A percentile compares a stretch with the other conserved stretches of the same genome.
Conservation (phyloP, 2,329 filamentous ascomycete species). For the Trematosphaeria pertusa region DNA sequence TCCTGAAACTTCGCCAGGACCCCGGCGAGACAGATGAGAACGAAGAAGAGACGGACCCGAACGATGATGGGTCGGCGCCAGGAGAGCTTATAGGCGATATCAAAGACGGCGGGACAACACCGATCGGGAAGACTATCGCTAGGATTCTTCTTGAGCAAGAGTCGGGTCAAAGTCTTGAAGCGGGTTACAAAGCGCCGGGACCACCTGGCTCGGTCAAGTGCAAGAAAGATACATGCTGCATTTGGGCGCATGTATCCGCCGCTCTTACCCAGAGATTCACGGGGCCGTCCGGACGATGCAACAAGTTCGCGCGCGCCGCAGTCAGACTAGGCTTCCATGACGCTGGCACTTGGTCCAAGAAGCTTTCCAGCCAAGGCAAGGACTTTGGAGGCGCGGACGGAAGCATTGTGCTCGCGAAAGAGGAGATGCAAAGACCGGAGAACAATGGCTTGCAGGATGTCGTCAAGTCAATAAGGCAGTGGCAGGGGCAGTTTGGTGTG, state of each 20-base stretch:
- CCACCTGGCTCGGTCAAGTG: conserved; percentile 19
- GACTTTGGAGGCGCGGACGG: conserved; percentile 36
- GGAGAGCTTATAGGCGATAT: conserved; percentile 35
- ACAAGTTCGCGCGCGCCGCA: conserved; percentile 28
- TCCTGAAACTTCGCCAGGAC: not conserved
- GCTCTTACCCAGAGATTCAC: conserved; percentile 23
- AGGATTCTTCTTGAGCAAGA: conserved; percentile 26
- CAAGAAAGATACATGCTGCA: conserved; percentile 35
- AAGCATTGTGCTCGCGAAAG: conserved; percentile 28
- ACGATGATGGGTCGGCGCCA: conserved; percentile 15
- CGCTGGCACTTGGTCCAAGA: conserved; percentile 32
- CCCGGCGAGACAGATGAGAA: not conserved
- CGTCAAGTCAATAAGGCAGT: conserved; percentile 10
- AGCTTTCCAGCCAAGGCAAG: conserved; percentile 11
- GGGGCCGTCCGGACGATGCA: conserved; percentile 31
- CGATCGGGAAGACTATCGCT: conserved; percentile 24
- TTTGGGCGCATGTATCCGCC: conserved; percentile 27
- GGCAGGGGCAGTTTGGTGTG: conserved; percentile 30
- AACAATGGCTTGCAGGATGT: conserved; percentile 33
- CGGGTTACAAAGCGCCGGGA: conserved; percentile 16
- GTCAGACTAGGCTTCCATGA: conserved; percentile 38
- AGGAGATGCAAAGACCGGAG: conserved; percentile 24
- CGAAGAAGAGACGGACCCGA: conserved; percentile 7
- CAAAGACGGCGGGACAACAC: conserved; percentile 19
- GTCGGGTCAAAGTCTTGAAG: conserved; percentile 13